These are phyloP conservation scores for Botrytis aclada DNA, from an alignment of 2,329 filamentous ascomycete genomes.

Conservation along the genomic window DNA sequence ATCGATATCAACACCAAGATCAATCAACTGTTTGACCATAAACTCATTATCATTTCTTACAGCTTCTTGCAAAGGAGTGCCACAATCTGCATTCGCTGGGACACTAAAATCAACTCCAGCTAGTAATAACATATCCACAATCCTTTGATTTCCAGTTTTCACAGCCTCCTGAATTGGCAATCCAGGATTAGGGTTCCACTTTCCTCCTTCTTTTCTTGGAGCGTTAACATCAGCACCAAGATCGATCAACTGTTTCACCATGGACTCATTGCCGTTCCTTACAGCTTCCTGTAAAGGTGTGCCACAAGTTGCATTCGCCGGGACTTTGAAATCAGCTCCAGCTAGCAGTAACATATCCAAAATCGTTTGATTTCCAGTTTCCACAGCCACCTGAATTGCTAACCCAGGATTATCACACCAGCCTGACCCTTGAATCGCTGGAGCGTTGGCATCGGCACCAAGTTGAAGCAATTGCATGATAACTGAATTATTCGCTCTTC, in stretches of 20 bases:
- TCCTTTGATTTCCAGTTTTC: too few species aligned
- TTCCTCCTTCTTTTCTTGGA: too few species aligned
- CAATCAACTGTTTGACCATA: too few species aligned
- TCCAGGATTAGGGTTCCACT: too few species aligned
- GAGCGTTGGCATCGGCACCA: neutral
- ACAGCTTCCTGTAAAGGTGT: neutral
- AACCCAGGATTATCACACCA: fast-evolving
- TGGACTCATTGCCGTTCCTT: neutral
- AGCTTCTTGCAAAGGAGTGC: too few species aligned
- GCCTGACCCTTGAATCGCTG: fast-evolving
- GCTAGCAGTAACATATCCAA: neutral
- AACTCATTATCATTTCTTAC: too few species aligned
- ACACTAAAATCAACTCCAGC: too few species aligned
- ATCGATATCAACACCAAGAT: too few species aligned
- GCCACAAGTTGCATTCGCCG: neutral
- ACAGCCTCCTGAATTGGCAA: too few species aligned
- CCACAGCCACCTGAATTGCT: neutral
- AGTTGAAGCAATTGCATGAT: neutral
- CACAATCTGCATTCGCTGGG: too few species aligned
- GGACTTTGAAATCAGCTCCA: neutral
- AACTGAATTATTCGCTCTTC: fast-evolving
- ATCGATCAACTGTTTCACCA: neutral
- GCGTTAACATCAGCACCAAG: neutral
- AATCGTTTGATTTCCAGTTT: neutral
- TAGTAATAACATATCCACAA: too few species aligned